Conservation (phyloP, 2,329 filamentous ascomycete genomes). For the Arthrinium puccinioides region DNA sequence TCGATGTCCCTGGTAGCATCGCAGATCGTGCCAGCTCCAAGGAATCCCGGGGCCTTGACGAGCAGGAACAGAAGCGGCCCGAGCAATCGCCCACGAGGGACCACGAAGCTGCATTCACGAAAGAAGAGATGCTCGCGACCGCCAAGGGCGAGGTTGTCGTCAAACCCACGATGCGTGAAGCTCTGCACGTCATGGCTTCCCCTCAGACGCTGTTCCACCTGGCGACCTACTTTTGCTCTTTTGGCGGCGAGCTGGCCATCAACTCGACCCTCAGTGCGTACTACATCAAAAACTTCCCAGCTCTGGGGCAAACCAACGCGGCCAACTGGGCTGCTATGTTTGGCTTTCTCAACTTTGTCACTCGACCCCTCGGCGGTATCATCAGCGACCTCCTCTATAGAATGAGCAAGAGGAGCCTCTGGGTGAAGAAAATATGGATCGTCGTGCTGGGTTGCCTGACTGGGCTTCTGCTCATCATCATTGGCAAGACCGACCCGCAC, state of each 20-base stretch:
- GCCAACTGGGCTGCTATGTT: conserved; percentile 66
- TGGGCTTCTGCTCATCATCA: conserved; percentile 53
- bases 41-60: conserved; percentile 31
- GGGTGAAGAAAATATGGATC: conserved; percentile 50
- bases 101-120: conserved; percentile 39
- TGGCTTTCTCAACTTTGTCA: conserved; percentile 64
- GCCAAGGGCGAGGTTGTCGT: conserved; percentile 44
- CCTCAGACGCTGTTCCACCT: conserved; percentile 49
- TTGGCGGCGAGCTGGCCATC: conserved; percentile 56
- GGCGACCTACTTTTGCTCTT: conserved; percentile 54
- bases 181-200: conserved; percentile 37
- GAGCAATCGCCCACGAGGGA: conserved; percentile 20
- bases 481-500: conserved; percentile 58
- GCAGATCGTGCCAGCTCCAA: conserved; percentile 30
- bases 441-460: conserved; percentile 53
- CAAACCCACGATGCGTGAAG: conserved; percentile 48
- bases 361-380: conserved; percentile 58
- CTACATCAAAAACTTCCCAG: conserved; percentile 52
- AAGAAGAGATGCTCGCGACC: conserved; percentile 45
- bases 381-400: conserved; percentile 43
- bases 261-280: conserved; percentile 53
- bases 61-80: conserved; percentile 31
- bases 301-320: conserved; percentile 46
- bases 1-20: conserved; percentile 43
- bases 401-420: conserved; percentile 25